These are phyloP conservation scores for Metschnikowia peoriensis DNA, from an alignment of 805 yeast genomes.

Conservation along the genomic window DNA sequence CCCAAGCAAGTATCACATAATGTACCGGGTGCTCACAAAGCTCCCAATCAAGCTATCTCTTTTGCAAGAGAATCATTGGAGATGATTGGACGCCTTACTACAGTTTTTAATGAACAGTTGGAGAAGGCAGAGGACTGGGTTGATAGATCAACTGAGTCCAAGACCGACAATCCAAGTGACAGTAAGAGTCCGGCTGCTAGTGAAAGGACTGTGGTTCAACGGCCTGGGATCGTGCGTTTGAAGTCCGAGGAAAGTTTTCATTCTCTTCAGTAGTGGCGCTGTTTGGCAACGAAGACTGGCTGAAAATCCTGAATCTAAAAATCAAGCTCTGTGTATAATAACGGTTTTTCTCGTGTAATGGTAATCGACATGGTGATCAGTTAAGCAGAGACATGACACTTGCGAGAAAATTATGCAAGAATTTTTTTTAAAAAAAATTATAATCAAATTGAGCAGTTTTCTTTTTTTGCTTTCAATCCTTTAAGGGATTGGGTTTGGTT, in stretches of 20 bases:
- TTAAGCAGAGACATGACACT: no score
- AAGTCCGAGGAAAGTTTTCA: slow-evolving; percentile 6
- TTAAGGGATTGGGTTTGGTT: no score
- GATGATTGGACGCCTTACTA: slow-evolving; percentile 79
- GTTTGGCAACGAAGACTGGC: no score
- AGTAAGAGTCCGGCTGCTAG: background rate
- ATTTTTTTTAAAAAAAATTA: no score
- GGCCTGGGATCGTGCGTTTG: slow-evolving; percentile 2
- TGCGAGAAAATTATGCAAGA: no score
- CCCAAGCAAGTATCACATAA: slow-evolving; percentile 52
- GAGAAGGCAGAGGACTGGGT: slow-evolving; percentile 87
- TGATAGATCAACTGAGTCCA: slow-evolving; percentile 25
- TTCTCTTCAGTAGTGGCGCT: background rate
- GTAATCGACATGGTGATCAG: no score
- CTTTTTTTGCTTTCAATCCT: no score
- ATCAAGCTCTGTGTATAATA: background rate
- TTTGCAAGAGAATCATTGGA: slow-evolving; percentile 88
- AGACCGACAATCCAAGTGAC: background rate
- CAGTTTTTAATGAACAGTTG: slow-evolving; percentile 80
- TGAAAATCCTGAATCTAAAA: no score
- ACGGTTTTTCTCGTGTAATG: background rate
- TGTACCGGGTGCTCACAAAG: slow-evolving; percentile 27
- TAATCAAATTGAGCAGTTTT: no score
- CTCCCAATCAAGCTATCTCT: slow-evolving; percentile 63
- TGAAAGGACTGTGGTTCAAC: background rate